Evolutionary conservation across 495 filamentous ascomycete genomes (phyloP).

Genomic region (Aspergillus leporis): DNA sequence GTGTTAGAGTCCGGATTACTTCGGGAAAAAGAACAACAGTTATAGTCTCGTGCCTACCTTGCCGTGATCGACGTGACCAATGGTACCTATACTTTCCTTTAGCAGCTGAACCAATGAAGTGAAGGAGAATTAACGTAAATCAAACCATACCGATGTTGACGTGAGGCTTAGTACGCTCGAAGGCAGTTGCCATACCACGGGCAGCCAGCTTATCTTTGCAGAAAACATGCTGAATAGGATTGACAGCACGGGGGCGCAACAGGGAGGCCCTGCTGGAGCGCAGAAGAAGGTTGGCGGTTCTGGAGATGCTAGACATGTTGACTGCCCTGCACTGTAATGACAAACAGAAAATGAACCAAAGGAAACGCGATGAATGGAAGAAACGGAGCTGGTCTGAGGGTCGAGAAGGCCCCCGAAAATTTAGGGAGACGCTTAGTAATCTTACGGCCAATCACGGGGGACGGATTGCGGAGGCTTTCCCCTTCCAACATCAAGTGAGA

Average conservation of each 20-base stretch:
- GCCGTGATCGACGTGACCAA: slow-evolving; percentile 99
- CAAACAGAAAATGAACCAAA: slow-evolving; percentile 37
- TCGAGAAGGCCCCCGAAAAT: slow-evolving; percentile 40
- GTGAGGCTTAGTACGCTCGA: slow-evolving; percentile 91
- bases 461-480: slow-evolving; percentile 38
- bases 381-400: slow-evolving; percentile 22
- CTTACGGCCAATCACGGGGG: slow-evolving; percentile 34
- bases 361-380: slow-evolving; percentile 34
- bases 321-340: slow-evolving; percentile 33
- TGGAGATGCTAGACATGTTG: slow-evolving; percentile 65
- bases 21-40: slow-evolving; percentile 18
- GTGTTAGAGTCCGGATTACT: slow-evolving; percentile 25
- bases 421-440: slow-evolving; percentile 47
- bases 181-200: slow-evolving; percentile 75
- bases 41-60: slow-evolving; percentile 61
- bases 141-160: slow-evolving; percentile 83
- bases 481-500: not conserved
- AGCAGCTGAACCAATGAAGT: slow-evolving; percentile 6
- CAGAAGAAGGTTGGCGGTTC: slow-evolving; percentile 67
- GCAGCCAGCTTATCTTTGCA: slow-evolving; percentile 64
- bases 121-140: not conserved
- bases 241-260: slow-evolving; percentile 58
- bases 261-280: slow-evolving; percentile 66
- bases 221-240: slow-evolving; percentile 70
- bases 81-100: slow-evolving; percentile 65